Base-by-base conservation (phyloP, 2,329 filamentous ascomycete species). In the Colletotrichum viniferum region DNA sequence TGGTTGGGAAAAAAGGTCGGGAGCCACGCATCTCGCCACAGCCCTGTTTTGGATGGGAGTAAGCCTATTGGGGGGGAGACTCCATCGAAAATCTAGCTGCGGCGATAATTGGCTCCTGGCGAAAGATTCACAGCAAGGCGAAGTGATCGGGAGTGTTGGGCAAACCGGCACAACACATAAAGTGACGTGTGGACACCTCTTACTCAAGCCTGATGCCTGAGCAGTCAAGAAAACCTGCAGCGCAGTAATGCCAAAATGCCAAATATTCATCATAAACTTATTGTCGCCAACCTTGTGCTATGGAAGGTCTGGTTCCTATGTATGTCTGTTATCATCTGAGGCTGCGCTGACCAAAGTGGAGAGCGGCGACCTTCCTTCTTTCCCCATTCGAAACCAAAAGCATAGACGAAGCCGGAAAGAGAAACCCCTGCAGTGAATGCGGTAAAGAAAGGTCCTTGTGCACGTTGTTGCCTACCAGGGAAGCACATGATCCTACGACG, bases 281-380 rank as follows among this genome's bases (percentile, higher is more conserved):
- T 24, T 55, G 65, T 12, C 24, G 62, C 9, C 14, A 43, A 43
- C 12, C 24, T 43, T 34, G 28, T 58, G 18, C 9, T 61, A 48
- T 32, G 34, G 16, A 30, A 74, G 55, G 56, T 36, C 69, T 63
- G 30, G 36, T 74, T 16, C 73, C 73, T 21, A 48, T 56, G 21
- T 61, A 48, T 66, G 32, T 55, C 38, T 32, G 48, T 21, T 60
- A 69, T 64, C 62, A 21, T 52, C 24, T 9, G 26, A 26, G 38
- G 55, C 43, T 67, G 34, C 66, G 69, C 69, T 66, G 62, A 66
- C 64, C 60, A 26, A 48, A 71, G 60, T 71, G 67, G 67, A 56
- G 60, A 66, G 30, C n/a, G 14, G n/a, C 10, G 12, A n/a, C 7
- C 28, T 60, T 5, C 56, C 26, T 34, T 24, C 62, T 34, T 67